Conservation (phyloP, 1,284 basidiomycete species). For the Mycosarcoma mackinlayi region DNA sequence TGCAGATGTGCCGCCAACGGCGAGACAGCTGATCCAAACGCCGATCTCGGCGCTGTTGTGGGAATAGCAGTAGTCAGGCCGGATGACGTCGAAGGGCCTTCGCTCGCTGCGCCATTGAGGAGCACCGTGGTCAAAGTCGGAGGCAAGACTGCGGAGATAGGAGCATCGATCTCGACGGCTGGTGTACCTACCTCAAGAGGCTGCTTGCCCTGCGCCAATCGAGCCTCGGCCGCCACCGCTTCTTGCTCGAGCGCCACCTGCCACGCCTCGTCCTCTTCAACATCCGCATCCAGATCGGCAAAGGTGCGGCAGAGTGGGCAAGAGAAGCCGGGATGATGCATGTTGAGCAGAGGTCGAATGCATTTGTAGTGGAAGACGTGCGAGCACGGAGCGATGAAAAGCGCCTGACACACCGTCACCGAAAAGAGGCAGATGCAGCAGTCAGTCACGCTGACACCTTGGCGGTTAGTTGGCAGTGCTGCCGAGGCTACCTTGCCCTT, state of each 20-base stretch:
- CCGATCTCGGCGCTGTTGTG: background rate
- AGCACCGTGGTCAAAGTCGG: slow-evolving; percentile 16
- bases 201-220: slow-evolving; percentile 37
- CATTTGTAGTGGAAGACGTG: slow-evolving; percentile 99
- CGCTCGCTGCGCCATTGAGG: slow-evolving; percentile 4
- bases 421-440: slow-evolving; percentile 76
- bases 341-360: slow-evolving; percentile 86
- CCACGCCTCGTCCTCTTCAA: slow-evolving; percentile 74
- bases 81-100: too few relatives aligned
- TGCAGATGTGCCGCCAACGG: slow-evolving; percentile 16
- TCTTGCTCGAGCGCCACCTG: slow-evolving; percentile 58
- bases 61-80: background rate
- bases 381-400: slow-evolving; percentile 87
- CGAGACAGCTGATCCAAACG: slow-evolving; percentile 6
- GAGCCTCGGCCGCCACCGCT: slow-evolving; percentile 39
- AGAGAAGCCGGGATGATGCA: slow-evolving; percentile 90
- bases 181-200: slow-evolving; percentile 48
- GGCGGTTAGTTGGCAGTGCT: slow-evolving; percentile 49
- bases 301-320: slow-evolving; percentile 88
- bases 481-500: slow-evolving; percentile 25
- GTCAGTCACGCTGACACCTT: slow-evolving; percentile 62
- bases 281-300: slow-evolving; percentile 94
- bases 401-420: slow-evolving; percentile 91
- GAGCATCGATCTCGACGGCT: slow-evolving; percentile 42
- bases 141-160: slow-evolving; percentile 21